Percentiles rank a stretch among this genome's conserved stretches.
Evolutionary conservation across 2,329 filamentous ascomycete genomes (phyloP).

Genomic region (Epichloe sibirici): DNA sequence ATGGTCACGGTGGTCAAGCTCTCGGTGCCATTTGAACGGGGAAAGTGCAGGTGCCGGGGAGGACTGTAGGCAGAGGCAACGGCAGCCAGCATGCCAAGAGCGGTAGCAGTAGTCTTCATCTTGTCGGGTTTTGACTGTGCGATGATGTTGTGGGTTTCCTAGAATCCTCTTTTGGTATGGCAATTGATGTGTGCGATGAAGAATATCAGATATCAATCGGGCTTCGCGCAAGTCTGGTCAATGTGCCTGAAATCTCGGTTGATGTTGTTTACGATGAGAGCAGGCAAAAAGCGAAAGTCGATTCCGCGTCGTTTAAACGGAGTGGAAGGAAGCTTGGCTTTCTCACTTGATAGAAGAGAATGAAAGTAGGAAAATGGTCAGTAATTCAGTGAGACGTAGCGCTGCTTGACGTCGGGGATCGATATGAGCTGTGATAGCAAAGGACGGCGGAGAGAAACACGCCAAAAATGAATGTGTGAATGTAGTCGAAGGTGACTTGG

Average conservation of each 20-base stretch:
- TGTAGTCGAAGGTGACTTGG: constrained; percentile 1
- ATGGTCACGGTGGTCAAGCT: constrained; percentile 32
- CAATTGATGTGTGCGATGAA: not conserved
- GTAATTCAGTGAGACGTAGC: constrained; percentile 7
- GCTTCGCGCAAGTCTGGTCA: not conserved
- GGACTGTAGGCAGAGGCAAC: constrained; percentile 28
- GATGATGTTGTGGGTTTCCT: not conserved
- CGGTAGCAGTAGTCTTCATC: constrained; percentile 35
- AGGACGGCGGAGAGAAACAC: constrained; percentile 4
- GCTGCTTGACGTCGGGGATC: constrained; percentile 7
- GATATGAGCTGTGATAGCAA: constrained; percentile 7
- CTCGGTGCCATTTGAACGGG: constrained; percentile 15
- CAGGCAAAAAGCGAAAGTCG: constrained; percentile 17
- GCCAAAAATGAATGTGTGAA: constrained; percentile 19
- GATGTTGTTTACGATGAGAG: not conserved
- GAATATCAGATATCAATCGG: not conserved
- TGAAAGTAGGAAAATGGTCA: constrained; percentile 10
- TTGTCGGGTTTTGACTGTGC: constrained; percentile 16
- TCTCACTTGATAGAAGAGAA: constrained; percentile 17
- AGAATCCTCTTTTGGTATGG: not conserved
- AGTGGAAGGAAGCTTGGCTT: constrained; percentile 20
- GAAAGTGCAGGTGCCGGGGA: constrained; percentile 21
- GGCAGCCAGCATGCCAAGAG: constrained; percentile 32
- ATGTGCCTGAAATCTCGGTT: not conserved
- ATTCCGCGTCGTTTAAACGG: constrained; percentile 16